These are phyloP conservation scores for Fusarium pseudograminearum DNA, from an alignment of 2,329 filamentous ascomycete species.

Conservation along the genomic window DNA sequence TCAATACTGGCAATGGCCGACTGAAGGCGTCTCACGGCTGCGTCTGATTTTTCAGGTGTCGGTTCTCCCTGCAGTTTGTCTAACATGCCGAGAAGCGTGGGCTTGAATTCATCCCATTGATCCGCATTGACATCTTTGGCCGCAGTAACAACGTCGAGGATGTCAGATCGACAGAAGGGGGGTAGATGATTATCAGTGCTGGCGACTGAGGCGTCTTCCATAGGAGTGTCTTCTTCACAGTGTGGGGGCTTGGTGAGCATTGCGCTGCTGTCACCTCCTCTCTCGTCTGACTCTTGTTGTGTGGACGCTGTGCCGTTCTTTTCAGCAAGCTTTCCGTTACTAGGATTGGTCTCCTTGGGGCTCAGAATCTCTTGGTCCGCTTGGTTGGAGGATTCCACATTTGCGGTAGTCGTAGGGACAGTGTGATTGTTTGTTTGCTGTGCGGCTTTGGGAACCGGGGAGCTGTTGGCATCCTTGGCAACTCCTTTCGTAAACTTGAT, in stretches of 20 bases:
- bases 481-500: slow-evolving; percentile 8
- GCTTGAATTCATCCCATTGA: slow-evolving; percentile 19
- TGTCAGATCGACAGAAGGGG: slow-evolving; percentile 6
- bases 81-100: slow-evolving; percentile 24
- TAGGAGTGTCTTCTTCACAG: slow-evolving; percentile 8
- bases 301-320: background rate
- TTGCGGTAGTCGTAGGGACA: background rate
- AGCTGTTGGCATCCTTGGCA: background rate
- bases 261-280: background rate
- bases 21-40: slow-evolving; percentile 20
- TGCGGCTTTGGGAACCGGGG: background rate
- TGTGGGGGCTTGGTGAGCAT: background rate
- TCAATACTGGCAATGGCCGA: slow-evolving; percentile 11
- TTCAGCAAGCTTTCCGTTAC: background rate
- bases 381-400: background rate
- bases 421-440: background rate
- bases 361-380: background rate
- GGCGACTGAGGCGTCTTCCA: slow-evolving; percentile 9
- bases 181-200: background rate
- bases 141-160: slow-evolving; percentile 7
- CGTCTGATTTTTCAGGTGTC: slow-evolving; percentile 15
- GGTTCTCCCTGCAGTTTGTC: slow-evolving; percentile 6
- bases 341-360: slow-evolving; percentile 10
- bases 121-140: background rate
- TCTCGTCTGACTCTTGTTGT: background rate